A percentile compares a stretch with the other conserved stretches of the same genome.
phyloP scores from a whole-genome alignment of 805 yeast genomes.

The Barnettozyma siamensis region DNA sequence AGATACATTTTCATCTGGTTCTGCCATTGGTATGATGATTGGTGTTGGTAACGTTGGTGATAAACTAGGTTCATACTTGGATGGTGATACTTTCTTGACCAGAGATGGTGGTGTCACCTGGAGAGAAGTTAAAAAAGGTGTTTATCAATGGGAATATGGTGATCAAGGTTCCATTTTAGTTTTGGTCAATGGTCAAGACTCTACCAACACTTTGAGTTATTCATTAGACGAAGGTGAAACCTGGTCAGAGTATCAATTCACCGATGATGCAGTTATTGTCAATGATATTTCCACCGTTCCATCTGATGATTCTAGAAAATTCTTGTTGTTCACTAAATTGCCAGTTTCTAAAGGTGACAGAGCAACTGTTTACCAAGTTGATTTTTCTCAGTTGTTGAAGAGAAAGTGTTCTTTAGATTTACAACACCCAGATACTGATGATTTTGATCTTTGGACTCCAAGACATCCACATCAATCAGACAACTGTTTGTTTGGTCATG shows the following conservation, averaged over 20 bases:
- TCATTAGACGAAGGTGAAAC: slow-evolving; percentile 76
- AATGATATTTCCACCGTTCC: slow-evolving; percentile 86
- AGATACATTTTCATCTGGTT: slow-evolving; percentile 81
- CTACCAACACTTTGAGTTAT: slow-evolving; percentile 54
- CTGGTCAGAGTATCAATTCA: slow-evolving; percentile 66
- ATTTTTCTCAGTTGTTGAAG: slow-evolving; percentile 45
- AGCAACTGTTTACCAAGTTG: slow-evolving; percentile 47
- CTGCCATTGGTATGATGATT: slow-evolving; percentile 83
- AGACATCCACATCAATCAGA: slow-evolving; percentile 44
- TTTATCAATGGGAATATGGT: slow-evolving; percentile 91
- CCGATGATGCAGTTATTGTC: slow-evolving; percentile 49
- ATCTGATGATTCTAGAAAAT: slow-evolving; percentile 78
- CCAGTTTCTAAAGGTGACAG: slow-evolving; percentile 39
- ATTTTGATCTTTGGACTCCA: slow-evolving; percentile 63
- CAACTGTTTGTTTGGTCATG: slow-evolving; percentile 69
- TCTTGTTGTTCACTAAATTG: slow-evolving; percentile 54
- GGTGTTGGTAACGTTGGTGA: slow-evolving; percentile 94
- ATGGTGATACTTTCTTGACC: slow-evolving; percentile 69
- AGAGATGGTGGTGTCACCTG: slow-evolving; percentile 90
- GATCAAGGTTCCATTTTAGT: slow-evolving; percentile 89
- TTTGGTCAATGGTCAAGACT: slow-evolving; percentile 52
- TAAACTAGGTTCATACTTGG: slow-evolving; percentile 38
- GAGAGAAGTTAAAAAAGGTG: slow-evolving; percentile 71
- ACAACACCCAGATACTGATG: slow-evolving; percentile 40
- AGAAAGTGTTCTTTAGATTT: slow-evolving; percentile 53